Conservation (phyloP, 2,329 filamentous ascomycete genomes). For the Pseudomassariella vexata region DNA sequence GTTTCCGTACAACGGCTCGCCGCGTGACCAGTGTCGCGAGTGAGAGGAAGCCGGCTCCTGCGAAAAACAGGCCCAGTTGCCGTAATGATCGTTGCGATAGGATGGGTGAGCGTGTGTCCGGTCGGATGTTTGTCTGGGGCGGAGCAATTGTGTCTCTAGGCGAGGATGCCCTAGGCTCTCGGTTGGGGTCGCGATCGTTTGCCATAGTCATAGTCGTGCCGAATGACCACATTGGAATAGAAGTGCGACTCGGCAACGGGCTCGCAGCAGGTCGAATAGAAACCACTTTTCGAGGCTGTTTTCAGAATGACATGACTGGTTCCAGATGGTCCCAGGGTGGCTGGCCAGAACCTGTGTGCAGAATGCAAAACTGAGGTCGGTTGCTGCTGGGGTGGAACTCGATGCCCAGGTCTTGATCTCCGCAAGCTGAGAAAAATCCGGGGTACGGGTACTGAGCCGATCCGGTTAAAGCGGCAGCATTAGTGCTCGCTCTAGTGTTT, state of each 20-base stretch:
- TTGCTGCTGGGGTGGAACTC: no score
- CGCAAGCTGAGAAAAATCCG: no score
- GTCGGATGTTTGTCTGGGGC: conserved; percentile 7
- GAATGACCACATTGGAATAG: conserved; percentile 24
- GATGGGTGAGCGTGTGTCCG: conserved; percentile 17
- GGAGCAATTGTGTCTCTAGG: conserved; percentile 1
- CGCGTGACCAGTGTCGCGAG: conserved; percentile 67
- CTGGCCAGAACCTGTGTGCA: no score
- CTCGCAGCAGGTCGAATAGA: no score
- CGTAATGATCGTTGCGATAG: conserved; percentile 45
- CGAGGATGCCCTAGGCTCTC: background rate
- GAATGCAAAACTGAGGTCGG: no score
- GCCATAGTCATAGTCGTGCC: conserved; percentile 28
- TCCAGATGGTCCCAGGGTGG: no score
- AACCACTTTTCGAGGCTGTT: no score
- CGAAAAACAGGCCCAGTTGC: conserved; percentile 66
- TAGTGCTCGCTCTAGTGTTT: no score
- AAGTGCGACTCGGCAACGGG: background rate
- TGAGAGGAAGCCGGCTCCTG: conserved; percentile 69
- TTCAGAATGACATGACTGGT: no score
- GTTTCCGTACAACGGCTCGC: conserved; percentile 61
- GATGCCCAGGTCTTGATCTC: no score
- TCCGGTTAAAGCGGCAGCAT: no score
- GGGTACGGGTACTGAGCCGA: no score
- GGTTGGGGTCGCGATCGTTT: conserved; percentile 17